A percentile compares a stretch with the other conserved stretches of the same genome.
phyloP scores from a whole-genome alignment of 75 land plant genomes.

The Pinus taeda region DNA sequence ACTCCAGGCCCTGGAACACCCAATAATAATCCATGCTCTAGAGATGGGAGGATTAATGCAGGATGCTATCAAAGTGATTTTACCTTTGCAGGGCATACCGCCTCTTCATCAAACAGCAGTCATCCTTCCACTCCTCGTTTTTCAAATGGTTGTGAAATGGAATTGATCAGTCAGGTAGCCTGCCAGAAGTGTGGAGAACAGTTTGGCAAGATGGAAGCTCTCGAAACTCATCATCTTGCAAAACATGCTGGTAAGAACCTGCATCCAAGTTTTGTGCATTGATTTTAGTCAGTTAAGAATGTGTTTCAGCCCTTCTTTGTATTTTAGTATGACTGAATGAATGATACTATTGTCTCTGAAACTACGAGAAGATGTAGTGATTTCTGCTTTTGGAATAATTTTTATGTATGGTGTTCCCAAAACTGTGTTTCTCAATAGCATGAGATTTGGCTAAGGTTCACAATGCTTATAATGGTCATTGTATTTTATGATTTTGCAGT shows the following conservation, averaged over 20 bases:
- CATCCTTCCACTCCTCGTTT: conserved; percentile 11
- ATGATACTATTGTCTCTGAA: too few species aligned
- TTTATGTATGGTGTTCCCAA: too few species aligned
- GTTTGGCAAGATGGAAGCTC: conserved; percentile 61
- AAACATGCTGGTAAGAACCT: conserved; percentile 72
- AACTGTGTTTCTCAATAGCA: too few species aligned
- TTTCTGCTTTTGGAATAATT: too few species aligned
- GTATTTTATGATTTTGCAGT: conserved; percentile 37
- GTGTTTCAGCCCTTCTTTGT: too few species aligned
- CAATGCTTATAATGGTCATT: neutral
- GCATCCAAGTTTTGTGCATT: neutral
- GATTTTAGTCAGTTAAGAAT: neutral
- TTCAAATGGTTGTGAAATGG: conserved; percentile 7
- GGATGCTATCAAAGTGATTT: neutral
- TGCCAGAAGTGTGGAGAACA: conserved; percentile 86
- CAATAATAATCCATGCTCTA: conserved; percentile 25
- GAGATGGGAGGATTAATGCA: conserved; percentile 6
- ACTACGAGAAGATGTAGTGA: too few species aligned
- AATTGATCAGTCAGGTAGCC: conserved; percentile 5
- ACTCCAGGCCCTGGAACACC: conserved; percentile 58
- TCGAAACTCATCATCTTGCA: conserved; percentile 75
- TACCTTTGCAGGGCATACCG: neutral
- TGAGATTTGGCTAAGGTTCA: too few species aligned
- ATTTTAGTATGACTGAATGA: too few species aligned
- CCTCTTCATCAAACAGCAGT: neutral